Base-by-base conservation (phyloP, 2,329 filamentous ascomycete species). In the Knufia fluminis region DNA sequence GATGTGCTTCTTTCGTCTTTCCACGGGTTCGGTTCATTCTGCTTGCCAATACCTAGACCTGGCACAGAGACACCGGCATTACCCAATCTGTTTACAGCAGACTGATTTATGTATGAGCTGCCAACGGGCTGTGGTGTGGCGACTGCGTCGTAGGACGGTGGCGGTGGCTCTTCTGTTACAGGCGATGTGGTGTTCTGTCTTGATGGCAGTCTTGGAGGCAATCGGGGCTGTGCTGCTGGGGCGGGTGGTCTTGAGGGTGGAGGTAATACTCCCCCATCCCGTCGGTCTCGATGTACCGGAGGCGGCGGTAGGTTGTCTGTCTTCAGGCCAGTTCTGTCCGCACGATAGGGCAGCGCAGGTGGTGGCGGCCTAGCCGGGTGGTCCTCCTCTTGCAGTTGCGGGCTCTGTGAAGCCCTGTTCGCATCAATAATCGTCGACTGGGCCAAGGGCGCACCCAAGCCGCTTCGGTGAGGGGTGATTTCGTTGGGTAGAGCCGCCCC, bases 51-150 rank as follows among this genome's bases (percentile, higher is more conserved):
- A 3, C 85, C 85, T 3, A 95, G 71, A 0, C 77, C 84, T 0
- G 88, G 83, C 0, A 95, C 86, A 0, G 82, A 85, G 4, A 95
- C 74, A 1, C 89, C 89, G 1, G 86, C 82, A 32, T 80, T 76
- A 9, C 82, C 79, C 7, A 96, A 73, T 36, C 86, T 76, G 51
- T 70, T 74, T 49, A 83, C 64, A 3, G 87, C 82, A 3, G 73
- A 77, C 57, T 77, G 73, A 48, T 81, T 80, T 38, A 80, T 57
- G 42, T 68, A 62, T 12, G 65, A 65, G 33, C 66, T 62, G 17
- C 56, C 61, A 47, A 59, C 66, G 44, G 51, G 64, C 49, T 41
- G 63, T 51, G 20, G 63, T 28, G 26, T 28, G 54, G 55, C 54
- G 41, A 63, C 64, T 54, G 76, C 64, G 54, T 71, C 65, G 61